Percentiles rank a stretch among this genome's conserved stretches.
These are phyloP conservation scores for Aspergillus funiculosus DNA, from an alignment of 495 filamentous ascomycete genomes.

Conservation along the genomic window DNA sequence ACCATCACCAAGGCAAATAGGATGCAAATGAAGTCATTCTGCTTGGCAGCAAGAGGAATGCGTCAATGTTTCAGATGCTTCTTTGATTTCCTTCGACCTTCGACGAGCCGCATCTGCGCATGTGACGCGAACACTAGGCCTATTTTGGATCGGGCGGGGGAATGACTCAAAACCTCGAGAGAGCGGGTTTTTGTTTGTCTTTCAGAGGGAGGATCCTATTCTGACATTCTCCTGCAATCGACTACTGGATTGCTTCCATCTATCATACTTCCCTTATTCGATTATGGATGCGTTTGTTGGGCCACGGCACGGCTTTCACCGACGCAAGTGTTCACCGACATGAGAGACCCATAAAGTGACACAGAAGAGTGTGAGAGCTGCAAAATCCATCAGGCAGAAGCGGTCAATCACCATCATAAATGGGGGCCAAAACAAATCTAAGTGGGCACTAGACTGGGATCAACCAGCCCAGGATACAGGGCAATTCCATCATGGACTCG, in stretches of 20 bases:
- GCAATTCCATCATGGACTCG: neutral
- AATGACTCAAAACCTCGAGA: neutral
- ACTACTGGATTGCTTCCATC: too few relatives aligned
- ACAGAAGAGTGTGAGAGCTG: neutral
- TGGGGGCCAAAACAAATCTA: constrained; percentile 17
- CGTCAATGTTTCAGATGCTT: neutral
- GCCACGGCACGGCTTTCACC: neutral
- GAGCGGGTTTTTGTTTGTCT: neutral
- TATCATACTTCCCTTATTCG: too few relatives aligned
- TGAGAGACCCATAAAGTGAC: neutral
- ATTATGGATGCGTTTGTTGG: neutral
- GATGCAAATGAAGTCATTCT: constrained; percentile 1
- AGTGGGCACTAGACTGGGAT: neutral
- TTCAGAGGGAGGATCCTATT: too few relatives aligned
- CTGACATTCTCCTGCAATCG: too few relatives aligned
- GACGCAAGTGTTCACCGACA: constrained; percentile 6
- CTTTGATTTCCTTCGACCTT: too few relatives aligned
- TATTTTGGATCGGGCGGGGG: neutral
- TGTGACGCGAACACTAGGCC: constrained; percentile 4
- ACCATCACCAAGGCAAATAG: neutral
- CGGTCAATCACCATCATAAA: constrained; percentile 8
- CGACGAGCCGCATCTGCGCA: too few relatives aligned
- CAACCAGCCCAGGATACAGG: neutral
- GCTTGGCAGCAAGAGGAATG: neutral
- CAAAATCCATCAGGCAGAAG: constrained; percentile 7